phyloP scores from a whole-genome alignment of 192 early-diverging fungal species.

The Bifiguratus adelaidae region DNA sequence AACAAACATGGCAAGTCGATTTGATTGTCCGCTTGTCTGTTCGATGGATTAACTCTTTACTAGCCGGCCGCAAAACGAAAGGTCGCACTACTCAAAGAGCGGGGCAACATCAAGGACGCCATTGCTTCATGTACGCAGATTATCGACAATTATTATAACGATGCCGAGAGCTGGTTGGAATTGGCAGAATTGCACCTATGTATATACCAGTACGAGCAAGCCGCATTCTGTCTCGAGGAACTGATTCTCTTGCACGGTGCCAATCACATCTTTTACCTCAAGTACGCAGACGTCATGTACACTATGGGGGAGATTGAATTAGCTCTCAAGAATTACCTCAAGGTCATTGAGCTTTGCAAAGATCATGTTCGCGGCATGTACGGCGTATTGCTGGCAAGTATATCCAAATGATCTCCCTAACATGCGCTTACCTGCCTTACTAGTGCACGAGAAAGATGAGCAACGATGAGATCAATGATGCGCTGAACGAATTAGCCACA shows the following conservation, averaged over 20 bases:
- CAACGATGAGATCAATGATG: background rate
- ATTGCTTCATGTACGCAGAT: conserved; percentile 63
- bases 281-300: conserved; percentile 83
- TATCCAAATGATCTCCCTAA: background rate
- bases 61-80: conserved; percentile 63
- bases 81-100: conserved; percentile 59
- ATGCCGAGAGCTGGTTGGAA: conserved; percentile 87
- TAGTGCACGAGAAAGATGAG: background rate
- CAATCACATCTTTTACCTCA: conserved; percentile 77
- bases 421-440: background rate
- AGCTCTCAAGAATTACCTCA: conserved; percentile 82
- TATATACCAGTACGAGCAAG: conserved; percentile 66
- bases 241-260: conserved; percentile 77
- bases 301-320: conserved; percentile 52
- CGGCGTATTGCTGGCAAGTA: conserved; percentile 63
- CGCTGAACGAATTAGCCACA: conserved; percentile 19
- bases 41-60: background rate
- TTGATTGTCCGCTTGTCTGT: background rate
- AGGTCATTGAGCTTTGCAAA: conserved; percentile 74
- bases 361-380: conserved; percentile 86
- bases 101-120: conserved; percentile 56
- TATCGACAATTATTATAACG: conserved; percentile 75
- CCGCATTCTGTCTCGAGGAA: conserved; percentile 88
- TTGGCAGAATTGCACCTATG: conserved; percentile 65
- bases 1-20: conserved; percentile 51